Evolutionary conservation across 495 filamentous ascomycete genomes (phyloP), one percentile per base, ranked within the genome.

Genomic region (Trichocladium uniseriatum): DNA sequence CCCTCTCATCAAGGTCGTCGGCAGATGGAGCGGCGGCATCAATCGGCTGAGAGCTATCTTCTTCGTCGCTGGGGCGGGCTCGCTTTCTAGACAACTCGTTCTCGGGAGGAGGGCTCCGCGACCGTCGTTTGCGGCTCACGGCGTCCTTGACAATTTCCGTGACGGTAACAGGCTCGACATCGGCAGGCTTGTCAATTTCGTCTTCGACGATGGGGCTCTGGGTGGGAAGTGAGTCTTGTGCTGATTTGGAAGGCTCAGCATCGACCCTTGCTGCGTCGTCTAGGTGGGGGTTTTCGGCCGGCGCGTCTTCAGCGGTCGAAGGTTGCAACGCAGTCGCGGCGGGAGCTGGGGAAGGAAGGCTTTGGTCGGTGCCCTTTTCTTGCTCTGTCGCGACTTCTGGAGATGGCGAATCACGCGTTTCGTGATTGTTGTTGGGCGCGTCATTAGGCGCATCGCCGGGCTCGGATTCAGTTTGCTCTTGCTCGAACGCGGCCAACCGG

Each of bases 81-180:
- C 75, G 68, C 58, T 79, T 79, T 18, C 62, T 58, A 7, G 59
- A 53, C 24, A 58, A 49, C 29, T 75, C 70, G 13, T 69, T 61
- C 0, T 68, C 68, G 1, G 79, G 79, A 24, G 78, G 73, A 13
- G 86, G 86, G 51, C 77, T 87, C 44, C 76, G 70, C 41, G 83
- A 89, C 52, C 82, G 74, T 32, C 86, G 79, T 67, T 89, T 90
- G 40, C 87, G 75, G 64, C 86, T 89, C 47, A 77, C 78, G 19
- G 64, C 59, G 43, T 89, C 85, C 38, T 83, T 80, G 27, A 67
- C 45, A 18, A 71, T 48, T 22, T 61, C 57, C 24, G 53, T 44
- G 15, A 49, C 52, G 21, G 48, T 44, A 19, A 45, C 22, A n/a
- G 53, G 15, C 11, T 37, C 39, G 5, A 40, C 21, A 10, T 51